These are phyloP conservation scores for Irpex sp. DNA, from an alignment of 1,284 basidiomycete species.

Conservation along the genomic window DNA sequence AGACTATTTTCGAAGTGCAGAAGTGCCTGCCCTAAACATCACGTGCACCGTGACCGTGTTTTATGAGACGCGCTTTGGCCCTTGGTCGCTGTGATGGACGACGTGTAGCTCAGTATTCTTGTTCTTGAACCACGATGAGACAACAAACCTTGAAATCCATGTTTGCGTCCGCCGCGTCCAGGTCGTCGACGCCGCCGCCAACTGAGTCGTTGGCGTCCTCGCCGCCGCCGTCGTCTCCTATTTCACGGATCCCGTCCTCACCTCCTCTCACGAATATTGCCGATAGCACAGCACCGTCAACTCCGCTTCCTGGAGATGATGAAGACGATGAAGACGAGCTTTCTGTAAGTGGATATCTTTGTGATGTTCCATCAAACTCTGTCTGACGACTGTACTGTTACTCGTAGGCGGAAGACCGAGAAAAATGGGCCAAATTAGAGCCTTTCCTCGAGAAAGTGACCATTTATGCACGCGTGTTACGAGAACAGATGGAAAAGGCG, in stretches of 20 bases:
- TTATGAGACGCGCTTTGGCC: too few relatives aligned
- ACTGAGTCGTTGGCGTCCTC: background rate
- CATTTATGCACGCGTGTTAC: slow-evolving; percentile 54
- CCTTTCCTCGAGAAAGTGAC: slow-evolving; percentile 60
- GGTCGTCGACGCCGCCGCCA: background rate
- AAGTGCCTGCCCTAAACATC: background rate
- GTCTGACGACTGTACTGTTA: background rate
- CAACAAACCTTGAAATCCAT: background rate
- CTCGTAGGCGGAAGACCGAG: slow-evolving; percentile 36
- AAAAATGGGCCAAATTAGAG: slow-evolving; percentile 45
- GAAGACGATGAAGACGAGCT: slow-evolving; percentile 11
- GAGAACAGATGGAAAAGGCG: slow-evolving; percentile 55
- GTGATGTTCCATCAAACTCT: background rate
- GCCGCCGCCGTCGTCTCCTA: background rate
- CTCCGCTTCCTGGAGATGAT: background rate
- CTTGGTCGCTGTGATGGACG: too few relatives aligned
- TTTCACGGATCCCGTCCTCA: background rate
- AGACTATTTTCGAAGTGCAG: too few relatives aligned
- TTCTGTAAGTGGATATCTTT: slow-evolving; percentile 4
- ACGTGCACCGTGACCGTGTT: background rate
- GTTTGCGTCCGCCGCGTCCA: background rate
- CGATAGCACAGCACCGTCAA: background rate
- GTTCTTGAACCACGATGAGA: background rate
- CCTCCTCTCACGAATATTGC: background rate
- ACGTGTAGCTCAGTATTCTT: too few relatives aligned